Evolutionary conservation across 768 basidiomycete species (phyloP).

Genomic region (Lactarius vividus): DNA sequence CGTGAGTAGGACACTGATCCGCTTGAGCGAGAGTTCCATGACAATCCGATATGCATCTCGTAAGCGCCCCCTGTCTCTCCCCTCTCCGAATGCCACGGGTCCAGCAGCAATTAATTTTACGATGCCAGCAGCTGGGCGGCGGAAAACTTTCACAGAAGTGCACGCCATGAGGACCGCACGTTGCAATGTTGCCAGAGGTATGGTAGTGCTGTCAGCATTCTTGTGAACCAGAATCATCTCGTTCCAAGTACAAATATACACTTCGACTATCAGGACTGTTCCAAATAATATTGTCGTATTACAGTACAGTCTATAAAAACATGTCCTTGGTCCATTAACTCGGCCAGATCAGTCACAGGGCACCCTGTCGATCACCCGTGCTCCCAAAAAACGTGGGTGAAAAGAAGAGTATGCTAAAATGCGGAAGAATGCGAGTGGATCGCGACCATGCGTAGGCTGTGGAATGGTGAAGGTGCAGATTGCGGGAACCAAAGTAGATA

Average conservation of each 20-base stretch:
- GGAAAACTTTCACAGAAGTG: background rate
- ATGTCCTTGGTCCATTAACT: conserved; percentile 10
- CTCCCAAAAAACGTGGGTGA: conserved; percentile 1
- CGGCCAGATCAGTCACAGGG: conserved; percentile 8
- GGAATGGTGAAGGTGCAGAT: background rate
- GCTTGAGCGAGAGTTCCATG: conserved; percentile 62
- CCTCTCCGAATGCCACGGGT: background rate
- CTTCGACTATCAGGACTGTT: background rate
- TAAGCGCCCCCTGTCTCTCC: too few species aligned
- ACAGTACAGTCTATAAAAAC: conserved; percentile 20
- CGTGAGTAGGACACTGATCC: conserved; percentile 51
- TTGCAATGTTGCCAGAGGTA: background rate
- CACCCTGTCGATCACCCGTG: conserved; percentile 2
- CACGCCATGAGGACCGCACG: background rate
- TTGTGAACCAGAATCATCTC: background rate
- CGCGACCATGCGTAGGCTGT: conserved; percentile 17
- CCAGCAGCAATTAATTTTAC: background rate
- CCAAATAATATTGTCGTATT: conserved; percentile 28
- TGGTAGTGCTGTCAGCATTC: background rate
- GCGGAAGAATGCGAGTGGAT: background rate
- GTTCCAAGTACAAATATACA: background rate
- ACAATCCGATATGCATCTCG: background rate
- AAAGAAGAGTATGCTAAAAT: conserved; percentile 1
- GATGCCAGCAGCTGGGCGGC: background rate
- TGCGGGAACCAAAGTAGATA: conserved; percentile 17